Conservation (phyloP, 139 green algal genomes). For the Limnomonas spitsbergensis region DNA sequence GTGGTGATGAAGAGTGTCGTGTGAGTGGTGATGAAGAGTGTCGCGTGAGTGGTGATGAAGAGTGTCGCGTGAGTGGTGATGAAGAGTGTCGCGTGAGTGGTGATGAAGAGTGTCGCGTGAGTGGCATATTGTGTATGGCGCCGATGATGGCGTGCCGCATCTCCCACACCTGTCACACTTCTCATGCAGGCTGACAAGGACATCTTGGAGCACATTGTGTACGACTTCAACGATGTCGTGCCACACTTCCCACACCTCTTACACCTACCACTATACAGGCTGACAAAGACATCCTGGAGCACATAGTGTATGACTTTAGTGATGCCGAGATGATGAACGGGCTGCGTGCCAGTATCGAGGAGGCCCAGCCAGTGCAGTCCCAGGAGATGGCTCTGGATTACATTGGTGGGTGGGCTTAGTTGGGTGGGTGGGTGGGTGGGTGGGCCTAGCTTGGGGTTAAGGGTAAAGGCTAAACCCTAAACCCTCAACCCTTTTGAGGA, state of each 20-base stretch:
- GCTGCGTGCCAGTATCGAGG: conserved; percentile 89
- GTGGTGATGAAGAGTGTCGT: too few relatives aligned
- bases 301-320: conserved; percentile 85
- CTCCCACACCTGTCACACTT: too few relatives aligned
- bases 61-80: too few relatives aligned
- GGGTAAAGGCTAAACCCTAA: too few relatives aligned
- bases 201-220: conserved; percentile 89
- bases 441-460: neutral
- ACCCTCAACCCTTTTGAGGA: too few relatives aligned
- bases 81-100: too few relatives aligned
- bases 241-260: neutral
- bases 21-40: too few relatives aligned
- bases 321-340: conserved; percentile 93
- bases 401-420: conserved; percentile 81
- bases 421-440: neutral
- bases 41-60: too few relatives aligned
- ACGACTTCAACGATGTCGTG: conserved; percentile 53
- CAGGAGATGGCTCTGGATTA: conserved; percentile 93
- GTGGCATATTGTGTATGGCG: too few relatives aligned
- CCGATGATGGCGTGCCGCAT: too few relatives aligned
- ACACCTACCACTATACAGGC: conserved; percentile 29
- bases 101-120: too few relatives aligned
- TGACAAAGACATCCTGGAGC: conserved; percentile 84
- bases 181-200: conserved; percentile 13
- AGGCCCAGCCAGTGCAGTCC: conserved; percentile 86